These are phyloP conservation scores for Mycena venus DNA, from an alignment of 768 basidiomycete species.

Conservation along the genomic window DNA sequence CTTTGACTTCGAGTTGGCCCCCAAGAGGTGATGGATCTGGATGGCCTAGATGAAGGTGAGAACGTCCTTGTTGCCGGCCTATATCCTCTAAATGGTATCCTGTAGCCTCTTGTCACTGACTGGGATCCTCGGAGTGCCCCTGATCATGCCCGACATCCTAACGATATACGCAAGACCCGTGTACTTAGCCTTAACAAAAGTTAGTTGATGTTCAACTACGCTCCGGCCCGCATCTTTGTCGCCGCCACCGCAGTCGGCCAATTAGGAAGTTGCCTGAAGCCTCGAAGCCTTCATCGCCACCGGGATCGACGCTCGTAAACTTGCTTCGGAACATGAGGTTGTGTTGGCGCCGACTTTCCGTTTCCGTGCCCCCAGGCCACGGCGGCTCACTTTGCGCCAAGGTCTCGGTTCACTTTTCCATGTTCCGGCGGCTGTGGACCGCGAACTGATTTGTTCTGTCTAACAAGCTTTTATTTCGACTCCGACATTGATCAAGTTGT, in stretches of 20 bases:
- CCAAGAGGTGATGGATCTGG: neutral
- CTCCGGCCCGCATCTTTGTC: neutral
- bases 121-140: conserved; percentile 9
- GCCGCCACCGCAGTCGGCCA: neutral
- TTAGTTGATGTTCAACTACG: neutral
- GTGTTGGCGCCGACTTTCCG: conserved; percentile 14
- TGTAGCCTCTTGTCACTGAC: conserved; percentile 38
- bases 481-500: neutral
- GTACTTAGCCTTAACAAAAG: neutral
- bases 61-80: neutral
- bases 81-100: neutral
- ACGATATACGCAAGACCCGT: neutral
- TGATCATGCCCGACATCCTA: neutral
- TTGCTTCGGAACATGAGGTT: conserved; percentile 17
- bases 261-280: conserved; percentile 3
- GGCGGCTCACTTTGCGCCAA: conserved; percentile 5
- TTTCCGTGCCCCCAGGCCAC: conserved; percentile 24
- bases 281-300: conserved; percentile 9
- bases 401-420: neutral
- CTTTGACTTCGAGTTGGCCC: conserved; percentile 61
- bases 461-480: conserved; percentile 7
- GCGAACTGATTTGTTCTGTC: conserved; percentile 12
- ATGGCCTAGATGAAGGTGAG: conserved; percentile 3
- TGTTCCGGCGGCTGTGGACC: conserved; percentile 17
- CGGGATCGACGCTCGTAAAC: neutral